Evolutionary conservation across 345 rosid genomes (phyloP), one percentile per base, ranked within the genome.

Genomic region (Viola odorata): DNA sequence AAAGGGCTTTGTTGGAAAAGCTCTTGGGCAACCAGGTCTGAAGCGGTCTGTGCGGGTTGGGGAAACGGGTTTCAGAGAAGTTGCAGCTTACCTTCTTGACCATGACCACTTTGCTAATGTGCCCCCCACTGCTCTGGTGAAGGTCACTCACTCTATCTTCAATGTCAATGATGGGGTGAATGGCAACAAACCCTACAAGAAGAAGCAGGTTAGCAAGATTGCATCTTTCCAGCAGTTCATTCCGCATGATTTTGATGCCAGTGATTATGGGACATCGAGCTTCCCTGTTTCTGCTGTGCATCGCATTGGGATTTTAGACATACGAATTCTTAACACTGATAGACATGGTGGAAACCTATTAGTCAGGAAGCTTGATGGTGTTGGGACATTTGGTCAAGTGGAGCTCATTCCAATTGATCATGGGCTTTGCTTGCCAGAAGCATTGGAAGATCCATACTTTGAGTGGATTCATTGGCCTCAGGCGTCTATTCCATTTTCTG

Each of bases 401-500:
- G 97, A 91, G 71, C 80, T 95, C 69, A 88, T 84, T 75, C 99
- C 99, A 4, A 95, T 95, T 66, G 99, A 95, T 67, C 99, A 91
- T 56, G 97, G 99, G 12, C 91, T 95, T 62, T 91, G 99, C 80
- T 73, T 95, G 71, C 99, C 97, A 5, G 99, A 95, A 77, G 80
- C 91, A 4, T 59, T 95, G 71, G 99, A 95, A 77, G 99, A 95
- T 67, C 99, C 99, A n/a, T 95, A 95, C 66, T 88, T 95, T 5
- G 97, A 95, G 77, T 95, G 99, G 99, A 88, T 95, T 78, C 99
- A 95, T 66, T 95, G 97, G 99, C 99, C 99, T 42, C 97, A 91
- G 69, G 92, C 99, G 12, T 91, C 99, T 12, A 81, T 95, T 60
- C 96, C 99, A n/a, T 95, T 95, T 74, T 85, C 96, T 3, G 99